phyloP scores from a whole-genome alignment of 768 basidiomycete species.

The Leccinum subgranulosum region DNA sequence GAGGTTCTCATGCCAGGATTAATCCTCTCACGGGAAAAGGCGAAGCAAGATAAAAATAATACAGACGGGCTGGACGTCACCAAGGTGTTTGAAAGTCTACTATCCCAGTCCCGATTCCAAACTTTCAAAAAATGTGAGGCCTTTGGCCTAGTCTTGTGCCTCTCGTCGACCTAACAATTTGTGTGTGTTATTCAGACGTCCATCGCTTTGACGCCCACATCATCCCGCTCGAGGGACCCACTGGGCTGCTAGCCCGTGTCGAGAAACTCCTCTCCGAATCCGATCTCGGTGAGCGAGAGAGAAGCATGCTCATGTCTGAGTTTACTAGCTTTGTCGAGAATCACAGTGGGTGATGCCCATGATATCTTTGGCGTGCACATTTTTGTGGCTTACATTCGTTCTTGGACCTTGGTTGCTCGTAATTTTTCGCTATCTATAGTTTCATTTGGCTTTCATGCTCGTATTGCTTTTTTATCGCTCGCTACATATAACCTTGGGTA shows the following conservation, averaged over 20 bases:
- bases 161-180: slow-evolving; percentile 11
- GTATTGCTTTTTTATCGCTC: slow-evolving; percentile 20
- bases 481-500: slow-evolving; percentile 8
- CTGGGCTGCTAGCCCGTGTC: slow-evolving; percentile 64
- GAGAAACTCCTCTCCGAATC: slow-evolving; percentile 55
- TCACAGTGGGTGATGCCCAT: slow-evolving; percentile 21
- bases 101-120: slow-evolving; percentile 36
- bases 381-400: slow-evolving; percentile 2
- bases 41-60: slow-evolving; percentile 18
- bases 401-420: slow-evolving; percentile 15
- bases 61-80: slow-evolving; percentile 33
- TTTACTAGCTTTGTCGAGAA: slow-evolving; percentile 55
- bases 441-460: slow-evolving; percentile 12
- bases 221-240: slow-evolving; percentile 73
- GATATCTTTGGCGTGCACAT: neutral
- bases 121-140: slow-evolving; percentile 63
- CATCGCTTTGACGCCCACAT: slow-evolving; percentile 71
- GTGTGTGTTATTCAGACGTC: slow-evolving; percentile 47
- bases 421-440: slow-evolving; percentile 28
- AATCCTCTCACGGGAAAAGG: slow-evolving; percentile 29
- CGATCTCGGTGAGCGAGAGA: slow-evolving; percentile 47
- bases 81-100: slow-evolving; percentile 34
- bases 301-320: slow-evolving; percentile 49
- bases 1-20: slow-evolving; percentile 54
- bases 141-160: slow-evolving; percentile 2